Base-by-base conservation (phyloP, 2,329 filamentous ascomycete species). In the Penicillium sp. region DNA sequence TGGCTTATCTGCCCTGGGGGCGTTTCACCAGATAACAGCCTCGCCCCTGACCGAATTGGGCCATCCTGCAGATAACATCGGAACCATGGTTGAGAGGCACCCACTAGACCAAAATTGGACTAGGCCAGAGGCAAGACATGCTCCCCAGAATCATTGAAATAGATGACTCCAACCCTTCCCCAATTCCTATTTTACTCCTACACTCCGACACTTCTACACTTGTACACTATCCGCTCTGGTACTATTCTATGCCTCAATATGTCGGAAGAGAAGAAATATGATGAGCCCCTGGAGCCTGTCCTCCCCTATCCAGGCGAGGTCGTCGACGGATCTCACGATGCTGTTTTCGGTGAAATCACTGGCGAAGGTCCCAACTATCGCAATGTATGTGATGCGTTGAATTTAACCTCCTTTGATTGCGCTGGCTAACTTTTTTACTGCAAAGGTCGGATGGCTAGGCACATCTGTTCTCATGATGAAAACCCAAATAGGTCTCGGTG, bases 391-490 rank as follows among this genome's bases (percentile, higher is more conserved):
- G 9, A n/a, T n/a, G n/a, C n/a, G n/a, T n/a, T n/a, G n/a, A n/a
- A n/a, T n/a, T n/a, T n/a, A n/a, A n/a, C n/a, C n/a, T n/a, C n/a
- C n/a, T n/a, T 13, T 52, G 15, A 9, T 21, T 43, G 2, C 15
- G 15, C 2, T 15, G 7, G n/a, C 36, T 39, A 17, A 43, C 26
- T 13, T 6, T 5, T 7, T 5, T 18, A 45, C 24, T 12, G 4
- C 15, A 3, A 34, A 71, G 73, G 70, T 76, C 40, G 74, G 75
- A 44, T 79, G 74, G 75, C 47, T 75, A 1, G 76, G 74, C 18
- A 76, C 77, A 10, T 60, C 67, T 1, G 73, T 68, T 15, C 63
- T 78, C 23, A 78, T 78, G 75, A 71, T 76, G 62, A 78, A 78
- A 59, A 75, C 70, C 2, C 73, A 77, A 50, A 71, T 78, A 18